phyloP scores from a whole-genome alignment of 1,284 basidiomycete species.

The Leccinum pachyderme region DNA sequence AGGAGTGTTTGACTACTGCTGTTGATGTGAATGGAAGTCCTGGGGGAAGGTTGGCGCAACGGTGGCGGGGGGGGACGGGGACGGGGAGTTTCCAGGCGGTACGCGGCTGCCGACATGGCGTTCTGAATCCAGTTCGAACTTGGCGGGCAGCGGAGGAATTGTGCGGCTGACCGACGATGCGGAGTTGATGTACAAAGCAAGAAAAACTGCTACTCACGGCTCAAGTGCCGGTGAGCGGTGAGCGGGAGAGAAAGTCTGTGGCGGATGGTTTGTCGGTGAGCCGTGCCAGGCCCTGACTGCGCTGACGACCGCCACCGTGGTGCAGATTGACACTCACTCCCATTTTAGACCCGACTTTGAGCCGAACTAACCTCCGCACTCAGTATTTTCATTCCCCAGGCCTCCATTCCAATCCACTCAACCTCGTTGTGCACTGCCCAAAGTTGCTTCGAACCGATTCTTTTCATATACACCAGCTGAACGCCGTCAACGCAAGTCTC shows the following conservation, averaged over 20 bases:
- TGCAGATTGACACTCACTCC: conserved; percentile 14
- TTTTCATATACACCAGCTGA: background rate
- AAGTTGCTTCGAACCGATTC: background rate
- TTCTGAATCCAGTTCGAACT: conserved; percentile 36
- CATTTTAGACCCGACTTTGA: conserved; percentile 17
- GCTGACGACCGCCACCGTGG: conserved; percentile 29
- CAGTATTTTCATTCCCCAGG: background rate
- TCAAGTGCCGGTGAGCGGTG: conserved; percentile 6
- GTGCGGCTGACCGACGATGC: conserved; percentile 18
- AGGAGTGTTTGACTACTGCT: conserved; percentile 50
- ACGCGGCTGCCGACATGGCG: conserved; percentile 57
- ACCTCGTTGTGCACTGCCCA: background rate
- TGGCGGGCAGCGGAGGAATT: conserved; percentile 12
- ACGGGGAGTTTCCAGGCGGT: conserved; percentile 62
- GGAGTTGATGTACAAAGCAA: conserved; percentile 20
- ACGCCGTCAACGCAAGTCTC: background rate
- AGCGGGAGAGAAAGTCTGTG: conserved; percentile 9
- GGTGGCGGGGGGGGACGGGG: conserved; percentile 63
- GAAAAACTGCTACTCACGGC: conserved; percentile 14
- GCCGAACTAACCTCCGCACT: conserved; percentile 11
- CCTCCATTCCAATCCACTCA: background rate
- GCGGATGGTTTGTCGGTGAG: conserved; percentile 28
- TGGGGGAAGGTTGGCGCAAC: conserved; percentile 50
- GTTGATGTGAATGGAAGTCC: conserved; percentile 42
- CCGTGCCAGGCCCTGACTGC: conserved; percentile 29